phyloP scores from a whole-genome alignment of 306 rosid genomes.

The Medicago arabica region DNA sequence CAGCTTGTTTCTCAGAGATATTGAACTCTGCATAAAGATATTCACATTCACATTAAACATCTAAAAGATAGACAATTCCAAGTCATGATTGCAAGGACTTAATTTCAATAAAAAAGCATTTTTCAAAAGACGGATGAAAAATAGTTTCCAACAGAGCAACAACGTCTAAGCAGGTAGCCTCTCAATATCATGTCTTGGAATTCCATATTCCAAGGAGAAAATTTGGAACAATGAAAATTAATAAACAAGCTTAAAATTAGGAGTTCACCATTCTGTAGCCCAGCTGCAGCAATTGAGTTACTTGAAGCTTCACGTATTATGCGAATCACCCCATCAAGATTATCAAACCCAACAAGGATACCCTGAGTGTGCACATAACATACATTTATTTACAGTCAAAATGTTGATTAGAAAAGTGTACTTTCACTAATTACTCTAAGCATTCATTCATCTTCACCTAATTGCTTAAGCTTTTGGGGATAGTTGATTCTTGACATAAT shows the following conservation, averaged over 20 bases:
- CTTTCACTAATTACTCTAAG: constrained; percentile 11
- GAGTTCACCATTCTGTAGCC: constrained; percentile 71
- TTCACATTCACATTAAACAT: constrained; percentile 16
- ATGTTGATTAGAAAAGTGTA: background rate
- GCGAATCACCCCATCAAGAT: constrained; percentile 79
- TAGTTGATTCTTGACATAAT: background rate
- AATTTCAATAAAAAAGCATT: constrained; percentile 26
- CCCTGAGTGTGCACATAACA: constrained; percentile 61
- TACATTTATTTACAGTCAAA: constrained; percentile 21
- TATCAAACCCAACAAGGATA: constrained; percentile 83
- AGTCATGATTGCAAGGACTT: constrained; percentile 18
- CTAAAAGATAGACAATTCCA: background rate
- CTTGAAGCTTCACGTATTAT: constrained; percentile 77
- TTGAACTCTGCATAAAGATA: constrained; percentile 63
- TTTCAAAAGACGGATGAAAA: background rate
- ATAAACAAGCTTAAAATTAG: constrained; percentile 19
- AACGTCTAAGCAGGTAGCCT: constrained; percentile 4
- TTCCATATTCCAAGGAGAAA: constrained; percentile 5
- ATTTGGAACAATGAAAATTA: constrained; percentile 25
- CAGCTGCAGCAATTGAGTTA: constrained; percentile 67
- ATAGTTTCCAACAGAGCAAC: background rate
- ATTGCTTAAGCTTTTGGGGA: background rate
- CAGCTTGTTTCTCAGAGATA: constrained; percentile 96
- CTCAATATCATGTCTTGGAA: constrained; percentile 12
- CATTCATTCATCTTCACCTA: background rate